Conservation (phyloP, 257 asterid species). For the Schizonepeta tenuifolia region DNA sequence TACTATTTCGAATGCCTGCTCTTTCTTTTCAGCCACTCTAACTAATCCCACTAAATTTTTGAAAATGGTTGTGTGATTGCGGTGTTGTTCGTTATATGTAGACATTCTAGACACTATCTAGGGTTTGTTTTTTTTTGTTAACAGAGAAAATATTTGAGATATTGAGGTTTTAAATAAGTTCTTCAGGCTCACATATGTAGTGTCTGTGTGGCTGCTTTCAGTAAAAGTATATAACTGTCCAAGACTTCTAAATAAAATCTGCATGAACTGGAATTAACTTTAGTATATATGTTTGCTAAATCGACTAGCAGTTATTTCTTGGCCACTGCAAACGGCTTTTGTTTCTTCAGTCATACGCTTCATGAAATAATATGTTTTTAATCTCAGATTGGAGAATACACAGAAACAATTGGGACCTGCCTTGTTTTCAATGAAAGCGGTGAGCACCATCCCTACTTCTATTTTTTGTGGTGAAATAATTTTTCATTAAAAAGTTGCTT, state of each 20-base stretch:
- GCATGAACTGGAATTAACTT: slow-evolving; percentile 18
- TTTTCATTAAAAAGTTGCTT: not conserved
- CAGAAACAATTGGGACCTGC: slow-evolving; percentile 89
- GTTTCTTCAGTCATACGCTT: not conserved
- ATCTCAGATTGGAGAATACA: slow-evolving; percentile 78
- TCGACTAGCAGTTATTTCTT: not conserved
- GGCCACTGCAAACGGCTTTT: too few species aligned
- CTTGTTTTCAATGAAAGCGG: slow-evolving; percentile 74
- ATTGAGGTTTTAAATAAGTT: not conserved
- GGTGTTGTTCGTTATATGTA: not conserved
- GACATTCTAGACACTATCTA: slow-evolving; percentile 2
- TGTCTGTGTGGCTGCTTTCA: not conserved
- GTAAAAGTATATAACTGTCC: not conserved
- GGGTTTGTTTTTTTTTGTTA: slow-evolving; percentile 10
- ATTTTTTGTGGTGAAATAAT: not conserved
- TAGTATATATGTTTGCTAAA: not conserved
- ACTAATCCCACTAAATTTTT: too few species aligned
- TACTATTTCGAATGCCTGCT: too few species aligned
- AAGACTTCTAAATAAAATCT: slow-evolving; percentile 1
- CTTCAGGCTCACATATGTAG: not conserved
- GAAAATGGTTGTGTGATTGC: too few species aligned
- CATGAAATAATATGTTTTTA: not conserved
- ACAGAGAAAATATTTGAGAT: not conserved
- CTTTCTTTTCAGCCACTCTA: too few species aligned
- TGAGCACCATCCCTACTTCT: slow-evolving; percentile 43